A percentile compares a stretch with the other conserved stretches of the same genome.
Conservation (phyloP, 164 flowering plant genomes). For the Vitis labrusca region DNA sequence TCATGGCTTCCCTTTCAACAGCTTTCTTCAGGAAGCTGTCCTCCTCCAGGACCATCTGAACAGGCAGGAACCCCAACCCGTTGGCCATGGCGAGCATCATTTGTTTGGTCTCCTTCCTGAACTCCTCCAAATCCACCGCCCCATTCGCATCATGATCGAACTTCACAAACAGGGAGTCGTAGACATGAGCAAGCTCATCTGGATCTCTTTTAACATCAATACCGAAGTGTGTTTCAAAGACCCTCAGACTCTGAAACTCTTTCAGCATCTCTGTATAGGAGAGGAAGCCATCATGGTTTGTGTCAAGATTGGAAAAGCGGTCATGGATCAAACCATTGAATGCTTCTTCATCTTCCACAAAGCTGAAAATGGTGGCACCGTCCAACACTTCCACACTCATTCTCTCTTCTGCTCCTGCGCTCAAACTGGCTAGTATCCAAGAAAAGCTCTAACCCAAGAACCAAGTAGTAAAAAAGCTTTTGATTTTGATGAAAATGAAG, state of each 20-base stretch:
- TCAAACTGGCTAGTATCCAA: no score
- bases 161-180: slow-evolving; percentile 24
- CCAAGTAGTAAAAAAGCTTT: no score
- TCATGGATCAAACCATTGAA: slow-evolving; percentile 14
- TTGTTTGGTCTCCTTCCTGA: slow-evolving; percentile 26
- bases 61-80: slow-evolving; percentile 33
- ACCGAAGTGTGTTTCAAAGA: slow-evolving; percentile 33
- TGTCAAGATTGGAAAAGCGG: slow-evolving; percentile 28
- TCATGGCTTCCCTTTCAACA: slow-evolving; percentile 20
- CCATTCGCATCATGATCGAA: slow-evolving; percentile 35
- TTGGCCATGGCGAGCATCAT: slow-evolving; percentile 42
- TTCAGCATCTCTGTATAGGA: slow-evolving; percentile 31
- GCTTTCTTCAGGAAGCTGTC: slow-evolving; percentile 36
- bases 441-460: no score
- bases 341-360: slow-evolving; percentile 32
- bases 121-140: slow-evolving; percentile 34
- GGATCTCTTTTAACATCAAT: slow-evolving; percentile 27
- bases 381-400: slow-evolving; percentile 41
- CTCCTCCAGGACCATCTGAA: slow-evolving; percentile 37
- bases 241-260: slow-evolving; percentile 31
- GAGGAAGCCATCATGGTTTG: slow-evolving; percentile 29
- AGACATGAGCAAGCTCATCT: slow-evolving; percentile 22
- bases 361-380: slow-evolving; percentile 24
- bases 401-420: neutral
- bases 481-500: no score